Evolutionary conservation across 495 filamentous ascomycete species (phyloP), one percentile per base, ranked within the genome.

Genomic region (Schizothecium vesticola): DNA sequence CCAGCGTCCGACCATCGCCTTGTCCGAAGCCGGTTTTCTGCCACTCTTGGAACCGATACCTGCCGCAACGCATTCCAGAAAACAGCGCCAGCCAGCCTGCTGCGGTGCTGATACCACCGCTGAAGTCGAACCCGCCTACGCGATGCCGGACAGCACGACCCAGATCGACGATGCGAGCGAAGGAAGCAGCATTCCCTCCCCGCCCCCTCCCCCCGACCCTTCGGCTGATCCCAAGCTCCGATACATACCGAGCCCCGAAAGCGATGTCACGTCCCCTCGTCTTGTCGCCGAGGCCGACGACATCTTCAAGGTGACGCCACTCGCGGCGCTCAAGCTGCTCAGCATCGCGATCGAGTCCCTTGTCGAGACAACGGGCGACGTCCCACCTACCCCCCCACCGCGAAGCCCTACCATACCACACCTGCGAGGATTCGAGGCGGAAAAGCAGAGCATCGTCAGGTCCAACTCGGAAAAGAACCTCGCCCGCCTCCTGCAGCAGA

Each of bases 251-350:
- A 59, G 23, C 12, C 28, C 70, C 62, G 73, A 75, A 6, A 64
- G 31, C 70, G 70, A 74, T 13, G 63, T 67, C 29, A 60, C 72
- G 0, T 71, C 75, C 23, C 79, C 82, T 8, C 71, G 74, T 6
- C 76, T 78, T 66, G 61, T 74, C 65, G 71, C 68, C 1, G 67
- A 76, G 6, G 67, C 72, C 63, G 74, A 81, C 43, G 90, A 92
- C 73, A 86, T 97, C 64, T 91, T 91, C 78, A 86, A 86, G 24
- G 82, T 99, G 51, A 78, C 86, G 0, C 88, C 93, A 1, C 83
- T 88, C 28, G 86, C 86, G 0, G 94, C 94, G n/a, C 81, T 99
- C 70, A 91, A 90, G 69, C 80, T 97, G 63, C 85, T 99, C 5
- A 87, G 87, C 59, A 80, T 85, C 25, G 87, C 89, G 28, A 80